Evolutionary conservation across 768 basidiomycete species (phyloP).

Genomic region (Brasilioporus rufonigricans): DNA sequence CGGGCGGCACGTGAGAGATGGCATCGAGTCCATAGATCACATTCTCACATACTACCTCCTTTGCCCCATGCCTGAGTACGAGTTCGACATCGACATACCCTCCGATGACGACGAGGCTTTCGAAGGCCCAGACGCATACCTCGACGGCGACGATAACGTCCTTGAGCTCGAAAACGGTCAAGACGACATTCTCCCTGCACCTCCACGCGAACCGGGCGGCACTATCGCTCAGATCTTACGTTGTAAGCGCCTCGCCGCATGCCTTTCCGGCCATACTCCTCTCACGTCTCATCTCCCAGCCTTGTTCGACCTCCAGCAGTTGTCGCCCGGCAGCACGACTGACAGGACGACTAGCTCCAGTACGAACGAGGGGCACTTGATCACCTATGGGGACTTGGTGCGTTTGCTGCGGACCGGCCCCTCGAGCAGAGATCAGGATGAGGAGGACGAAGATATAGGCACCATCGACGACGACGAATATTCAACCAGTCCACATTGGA

Average conservation of each 20-base stretch:
- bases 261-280: background rate
- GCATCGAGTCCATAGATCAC: background rate
- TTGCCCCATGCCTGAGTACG: conserved; percentile 19
- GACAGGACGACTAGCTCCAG: conserved; percentile 6
- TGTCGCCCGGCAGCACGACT: conserved; percentile 12
- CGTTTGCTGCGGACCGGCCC: conserved; percentile 17
- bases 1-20: conserved; percentile 3
- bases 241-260: conserved; percentile 20
- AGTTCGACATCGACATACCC: conserved; percentile 17
- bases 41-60: conserved; percentile 1
- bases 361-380: conserved; percentile 1
- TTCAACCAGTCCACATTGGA: conserved; percentile 24
- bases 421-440: conserved; percentile 34
- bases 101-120: conserved; percentile 31
- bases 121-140: conserved; percentile 34
- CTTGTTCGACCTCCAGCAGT: conserved; percentile 28
- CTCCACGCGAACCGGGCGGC: background rate
- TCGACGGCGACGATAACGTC: conserved; percentile 34
- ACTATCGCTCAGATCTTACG: conserved; percentile 28
- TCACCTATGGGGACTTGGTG: conserved; percentile 28
- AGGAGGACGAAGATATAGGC: conserved; percentile 40
- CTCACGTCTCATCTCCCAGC: conserved; percentile 18
- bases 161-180: conserved; percentile 34
- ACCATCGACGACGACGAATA: conserved; percentile 29
- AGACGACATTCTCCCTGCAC: conserved; percentile 13